Evolutionary conservation across 2,329 filamentous ascomycete genomes (phyloP).

Genomic region (Colletotrichum coccodes): DNA sequence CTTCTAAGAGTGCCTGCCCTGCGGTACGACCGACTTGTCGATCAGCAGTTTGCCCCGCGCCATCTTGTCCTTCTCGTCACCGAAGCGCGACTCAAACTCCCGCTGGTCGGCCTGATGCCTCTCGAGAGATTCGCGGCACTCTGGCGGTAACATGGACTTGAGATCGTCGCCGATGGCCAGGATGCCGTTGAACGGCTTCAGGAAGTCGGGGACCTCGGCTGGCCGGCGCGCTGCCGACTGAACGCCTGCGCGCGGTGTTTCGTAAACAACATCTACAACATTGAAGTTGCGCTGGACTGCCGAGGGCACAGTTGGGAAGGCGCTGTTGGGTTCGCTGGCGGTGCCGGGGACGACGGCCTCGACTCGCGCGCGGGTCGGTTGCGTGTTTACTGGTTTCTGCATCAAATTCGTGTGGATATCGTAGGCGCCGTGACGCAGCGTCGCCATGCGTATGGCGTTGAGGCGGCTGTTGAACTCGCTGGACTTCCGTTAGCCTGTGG

Average conservation of each 20-base stretch:
- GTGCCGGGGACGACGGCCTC: constrained; percentile 69
- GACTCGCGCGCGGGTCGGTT: constrained; percentile 87
- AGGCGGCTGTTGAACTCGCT: constrained; percentile 88
- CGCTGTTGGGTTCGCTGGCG: constrained; percentile 38
- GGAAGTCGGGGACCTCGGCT: constrained; percentile 52
- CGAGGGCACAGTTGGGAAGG: constrained; percentile 59
- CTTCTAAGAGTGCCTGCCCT: constrained; percentile 27
- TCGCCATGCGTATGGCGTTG: constrained; percentile 73
- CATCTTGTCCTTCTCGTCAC: constrained; percentile 69
- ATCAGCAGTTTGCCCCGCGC: constrained; percentile 65
- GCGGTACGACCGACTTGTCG: constrained; percentile 73
- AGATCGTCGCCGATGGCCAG: constrained; percentile 73
- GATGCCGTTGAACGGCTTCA: constrained; percentile 69
- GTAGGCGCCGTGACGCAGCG: constrained; percentile 78
- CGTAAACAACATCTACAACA: constrained; percentile 64
- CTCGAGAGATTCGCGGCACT: constrained; percentile 80
- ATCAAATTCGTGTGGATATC: constrained; percentile 94
- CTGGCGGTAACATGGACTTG: constrained; percentile 71
- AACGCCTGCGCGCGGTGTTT: constrained; percentile 60
- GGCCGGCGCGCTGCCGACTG: constrained; percentile 50
- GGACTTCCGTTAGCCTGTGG: constrained; percentile 12
- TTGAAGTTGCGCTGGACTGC: constrained; percentile 66
- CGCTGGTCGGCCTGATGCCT: constrained; percentile 71
- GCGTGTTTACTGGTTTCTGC: constrained; percentile 88
- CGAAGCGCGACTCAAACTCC: constrained; percentile 81